These are phyloP conservation scores for Dactylellina cionopaga DNA, from an alignment of 2,329 filamentous ascomycete genomes.

Conservation along the genomic window DNA sequence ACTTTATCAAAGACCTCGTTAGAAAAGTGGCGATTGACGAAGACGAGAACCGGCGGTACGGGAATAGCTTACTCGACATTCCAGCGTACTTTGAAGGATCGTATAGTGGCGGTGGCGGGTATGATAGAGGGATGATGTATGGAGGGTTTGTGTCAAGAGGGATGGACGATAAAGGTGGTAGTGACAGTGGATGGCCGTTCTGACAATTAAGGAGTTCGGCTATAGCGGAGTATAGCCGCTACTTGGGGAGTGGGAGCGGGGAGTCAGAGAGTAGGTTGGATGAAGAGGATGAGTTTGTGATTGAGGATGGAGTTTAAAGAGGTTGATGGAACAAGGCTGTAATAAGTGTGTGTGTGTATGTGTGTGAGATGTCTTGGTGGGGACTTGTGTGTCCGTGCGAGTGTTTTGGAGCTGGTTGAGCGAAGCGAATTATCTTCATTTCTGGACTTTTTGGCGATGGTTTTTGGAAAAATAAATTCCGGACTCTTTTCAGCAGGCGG, in stretches of 20 bases:
- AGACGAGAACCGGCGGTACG: constrained; percentile 45
- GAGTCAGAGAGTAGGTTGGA: constrained; percentile 12
- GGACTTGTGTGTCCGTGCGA: too few relatives aligned
- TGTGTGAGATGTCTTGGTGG: too few relatives aligned
- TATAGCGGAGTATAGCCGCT: constrained; percentile 51
- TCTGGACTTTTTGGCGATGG: too few relatives aligned
- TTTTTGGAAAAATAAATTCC: constrained; percentile 25
- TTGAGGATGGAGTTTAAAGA: constrained; percentile 31
- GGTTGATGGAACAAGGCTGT: too few relatives aligned
- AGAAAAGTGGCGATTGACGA: constrained; percentile 50
- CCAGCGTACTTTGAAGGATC: constrained; percentile 41
- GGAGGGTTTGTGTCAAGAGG: constrained; percentile 40
- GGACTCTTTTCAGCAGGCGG: constrained; percentile 12
- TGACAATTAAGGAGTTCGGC: constrained; percentile 53
- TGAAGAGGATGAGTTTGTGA: constrained; percentile 49
- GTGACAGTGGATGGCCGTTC: constrained; percentile 50
- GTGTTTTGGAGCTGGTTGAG: constrained; percentile 23
- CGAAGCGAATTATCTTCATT: constrained; percentile 22
- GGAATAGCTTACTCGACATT: constrained; percentile 44
- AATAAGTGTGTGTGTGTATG: too few relatives aligned
- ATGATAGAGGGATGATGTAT: constrained; percentile 48
- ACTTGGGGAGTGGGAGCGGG: constrained; percentile 29
- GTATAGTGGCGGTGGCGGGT: constrained; percentile 26
- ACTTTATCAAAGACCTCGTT: constrained; percentile 51
- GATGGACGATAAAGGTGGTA: constrained; percentile 48